Conservation (phyloP, 495 filamentous ascomycete species). For the Annulohypoxylon stygium region DNA sequence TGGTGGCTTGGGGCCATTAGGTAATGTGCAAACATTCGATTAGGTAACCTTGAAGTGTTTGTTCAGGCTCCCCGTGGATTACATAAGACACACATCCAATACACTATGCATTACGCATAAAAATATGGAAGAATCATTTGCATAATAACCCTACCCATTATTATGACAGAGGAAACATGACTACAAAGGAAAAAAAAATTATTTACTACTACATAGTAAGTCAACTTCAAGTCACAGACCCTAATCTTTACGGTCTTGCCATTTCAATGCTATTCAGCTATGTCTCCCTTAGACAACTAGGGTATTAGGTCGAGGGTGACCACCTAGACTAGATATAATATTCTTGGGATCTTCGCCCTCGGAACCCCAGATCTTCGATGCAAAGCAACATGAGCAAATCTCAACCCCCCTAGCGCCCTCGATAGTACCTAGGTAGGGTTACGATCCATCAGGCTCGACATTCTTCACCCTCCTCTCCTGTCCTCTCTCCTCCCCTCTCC, state of each 20-base stretch:
- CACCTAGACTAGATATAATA: conserved; percentile 23
- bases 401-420: neutral
- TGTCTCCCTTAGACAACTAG: conserved; percentile 19
- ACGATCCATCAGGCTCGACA: conserved; percentile 10
- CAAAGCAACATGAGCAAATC: conserved; percentile 11
- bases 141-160: neutral
- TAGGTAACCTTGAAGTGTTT: too few relatives aligned
- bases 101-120: neutral
- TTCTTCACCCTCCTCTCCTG: conserved; percentile 20
- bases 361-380: conserved; percentile 10
- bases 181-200: neutral
- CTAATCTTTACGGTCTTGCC: neutral
- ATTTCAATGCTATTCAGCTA: conserved; percentile 36
- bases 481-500: conserved; percentile 1
- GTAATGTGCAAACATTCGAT: neutral
- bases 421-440: conserved; percentile 6
- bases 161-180: neutral
- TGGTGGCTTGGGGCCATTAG: conserved; percentile 15
- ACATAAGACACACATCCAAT: neutral
- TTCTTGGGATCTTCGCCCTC: conserved; percentile 23
- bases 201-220: neutral
- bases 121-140: neutral
- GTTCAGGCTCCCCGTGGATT: neutral
- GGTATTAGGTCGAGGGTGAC: conserved; percentile 18
- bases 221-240: neutral